A percentile compares a stretch with the other conserved stretches of the same genome.
Conservation (phyloP, 2,329 filamentous ascomycete species). For the Bipolaris bicolor region DNA sequence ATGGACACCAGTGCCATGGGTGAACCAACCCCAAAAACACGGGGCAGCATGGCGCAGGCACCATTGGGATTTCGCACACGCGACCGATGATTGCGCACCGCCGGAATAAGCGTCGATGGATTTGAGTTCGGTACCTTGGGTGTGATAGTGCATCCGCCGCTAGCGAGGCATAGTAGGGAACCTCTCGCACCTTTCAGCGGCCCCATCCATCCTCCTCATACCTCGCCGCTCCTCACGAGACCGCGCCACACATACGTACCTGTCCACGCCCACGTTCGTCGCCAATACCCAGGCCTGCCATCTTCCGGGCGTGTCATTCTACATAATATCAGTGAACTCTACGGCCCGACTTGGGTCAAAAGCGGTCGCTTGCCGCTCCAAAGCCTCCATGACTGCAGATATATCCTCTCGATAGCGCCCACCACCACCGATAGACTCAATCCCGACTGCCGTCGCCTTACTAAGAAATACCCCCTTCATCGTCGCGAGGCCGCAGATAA, state of each 20-base stretch:
- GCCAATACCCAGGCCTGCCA: background rate
- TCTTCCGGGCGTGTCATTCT: background rate
- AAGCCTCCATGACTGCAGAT: slow-evolving; percentile 42
- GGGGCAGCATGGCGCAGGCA: background rate
- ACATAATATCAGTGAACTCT: slow-evolving; percentile 3
- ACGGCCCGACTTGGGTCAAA: slow-evolving; percentile 16
- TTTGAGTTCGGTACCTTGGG: slow-evolving; percentile 20
- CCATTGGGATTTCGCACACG: background rate
- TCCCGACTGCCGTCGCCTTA: slow-evolving; percentile 12
- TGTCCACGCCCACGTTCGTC: slow-evolving; percentile 12
- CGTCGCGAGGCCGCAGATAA: slow-evolving; percentile 22
- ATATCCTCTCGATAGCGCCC: slow-evolving; percentile 38
- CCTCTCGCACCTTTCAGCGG: slow-evolving; percentile 21
- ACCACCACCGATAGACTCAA: slow-evolving; percentile 25
- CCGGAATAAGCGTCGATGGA: slow-evolving; percentile 8
- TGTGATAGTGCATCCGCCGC: slow-evolving; percentile 18
- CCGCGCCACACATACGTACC: slow-evolving; percentile 15
- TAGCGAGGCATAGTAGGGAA: slow-evolving; percentile 20
- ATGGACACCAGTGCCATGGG: background rate
- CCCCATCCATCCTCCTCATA: slow-evolving; percentile 24
- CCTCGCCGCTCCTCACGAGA: slow-evolving; percentile 16
- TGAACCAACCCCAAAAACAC: background rate
- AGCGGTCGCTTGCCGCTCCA: slow-evolving; percentile 32
- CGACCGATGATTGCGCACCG: background rate
- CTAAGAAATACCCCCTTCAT: background rate